A percentile compares a stretch with the other conserved stretches of the same genome.
phyloP scores from a whole-genome alignment of 805 yeast genomes.

The Ogataea henricii region DNA sequence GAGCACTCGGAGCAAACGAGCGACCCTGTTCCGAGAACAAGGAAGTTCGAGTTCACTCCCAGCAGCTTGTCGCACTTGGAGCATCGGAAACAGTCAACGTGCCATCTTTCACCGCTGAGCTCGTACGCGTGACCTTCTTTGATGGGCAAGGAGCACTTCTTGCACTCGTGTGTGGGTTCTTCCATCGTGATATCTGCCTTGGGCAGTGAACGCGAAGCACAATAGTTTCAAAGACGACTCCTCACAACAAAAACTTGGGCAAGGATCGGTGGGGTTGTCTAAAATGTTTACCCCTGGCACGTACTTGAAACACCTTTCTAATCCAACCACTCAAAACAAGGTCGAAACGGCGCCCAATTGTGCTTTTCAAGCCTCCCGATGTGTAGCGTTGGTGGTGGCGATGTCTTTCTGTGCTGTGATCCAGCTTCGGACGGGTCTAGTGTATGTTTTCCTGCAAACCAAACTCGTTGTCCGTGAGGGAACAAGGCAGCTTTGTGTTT shows the following conservation, averaged over 20 bases:
- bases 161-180: conserved; percentile 29
- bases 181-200: conserved; percentile 7
- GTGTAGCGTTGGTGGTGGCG: background rate
- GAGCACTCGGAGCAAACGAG: conserved; percentile 89
- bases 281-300: conserved; percentile 1
- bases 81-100: conserved; percentile 87
- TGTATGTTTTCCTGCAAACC: background rate
- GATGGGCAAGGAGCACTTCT: conserved; percentile 53
- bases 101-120: conserved; percentile 94
- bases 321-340: background rate
- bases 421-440: no score
- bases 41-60: conserved; percentile 85
- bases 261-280: background rate
- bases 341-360: background rate
- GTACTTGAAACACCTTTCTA: background rate
- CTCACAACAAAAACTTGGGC: background rate
- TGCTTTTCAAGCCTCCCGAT: background rate
- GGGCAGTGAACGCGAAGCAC: background rate
- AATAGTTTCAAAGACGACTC: background rate
- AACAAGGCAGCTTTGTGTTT: conserved; percentile 3
- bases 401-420: background rate
- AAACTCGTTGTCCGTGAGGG: background rate
- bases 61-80: conserved; percentile 76
- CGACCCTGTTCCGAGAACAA: conserved; percentile 91
- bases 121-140: conserved; percentile 94